phyloP scores from a whole-genome alignment of 352 stramenopile species.

The Nothophytophthora sp. region DNA sequence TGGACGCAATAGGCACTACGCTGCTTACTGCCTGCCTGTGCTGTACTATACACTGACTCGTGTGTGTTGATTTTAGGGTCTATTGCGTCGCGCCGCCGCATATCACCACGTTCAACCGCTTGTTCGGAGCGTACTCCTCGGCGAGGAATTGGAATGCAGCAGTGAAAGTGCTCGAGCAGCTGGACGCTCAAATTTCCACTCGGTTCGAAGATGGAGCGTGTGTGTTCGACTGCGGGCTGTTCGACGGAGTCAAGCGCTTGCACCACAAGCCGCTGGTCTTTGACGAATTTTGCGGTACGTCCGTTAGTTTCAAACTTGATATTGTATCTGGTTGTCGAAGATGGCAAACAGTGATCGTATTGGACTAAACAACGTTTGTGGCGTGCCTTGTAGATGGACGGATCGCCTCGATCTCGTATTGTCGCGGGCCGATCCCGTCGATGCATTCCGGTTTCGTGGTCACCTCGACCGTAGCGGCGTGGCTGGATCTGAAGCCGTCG shows the following conservation, averaged over 20 bases:
- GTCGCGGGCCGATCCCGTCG: slow-evolving; percentile 66
- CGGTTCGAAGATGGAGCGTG: slow-evolving; percentile 83
- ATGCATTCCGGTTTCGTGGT: slow-evolving; percentile 88
- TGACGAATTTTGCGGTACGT: slow-evolving; percentile 85
- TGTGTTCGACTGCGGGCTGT: slow-evolving; percentile 85
- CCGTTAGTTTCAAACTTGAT: not conserved
- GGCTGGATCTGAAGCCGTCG: slow-evolving; percentile 73
- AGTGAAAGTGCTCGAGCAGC: slow-evolving; percentile 69
- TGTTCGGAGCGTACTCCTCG: slow-evolving; percentile 67
- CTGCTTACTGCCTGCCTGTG: not conserved
- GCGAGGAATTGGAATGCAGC: slow-evolving; percentile 69
- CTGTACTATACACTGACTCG: slow-evolving; percentile 1
- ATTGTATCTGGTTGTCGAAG: not conserved
- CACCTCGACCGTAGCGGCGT: slow-evolving; percentile 78
- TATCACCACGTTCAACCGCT: slow-evolving; percentile 73
- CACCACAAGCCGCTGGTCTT: slow-evolving; percentile 83
- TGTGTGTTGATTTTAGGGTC: slow-evolving; percentile 41
- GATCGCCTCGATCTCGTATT: slow-evolving; percentile 82
- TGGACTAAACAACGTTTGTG: too few relatives aligned
- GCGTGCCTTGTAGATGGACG: slow-evolving; percentile 52
- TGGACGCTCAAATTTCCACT: slow-evolving; percentile 66
- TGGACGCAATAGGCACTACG: not conserved
- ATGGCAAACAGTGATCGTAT: too few relatives aligned
- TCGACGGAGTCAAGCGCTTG: slow-evolving; percentile 81
- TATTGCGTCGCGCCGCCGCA: slow-evolving; percentile 81